These are phyloP conservation scores for Melastoma candidum DNA, from an alignment of 441 rosid genomes.

Conservation along the genomic window DNA sequence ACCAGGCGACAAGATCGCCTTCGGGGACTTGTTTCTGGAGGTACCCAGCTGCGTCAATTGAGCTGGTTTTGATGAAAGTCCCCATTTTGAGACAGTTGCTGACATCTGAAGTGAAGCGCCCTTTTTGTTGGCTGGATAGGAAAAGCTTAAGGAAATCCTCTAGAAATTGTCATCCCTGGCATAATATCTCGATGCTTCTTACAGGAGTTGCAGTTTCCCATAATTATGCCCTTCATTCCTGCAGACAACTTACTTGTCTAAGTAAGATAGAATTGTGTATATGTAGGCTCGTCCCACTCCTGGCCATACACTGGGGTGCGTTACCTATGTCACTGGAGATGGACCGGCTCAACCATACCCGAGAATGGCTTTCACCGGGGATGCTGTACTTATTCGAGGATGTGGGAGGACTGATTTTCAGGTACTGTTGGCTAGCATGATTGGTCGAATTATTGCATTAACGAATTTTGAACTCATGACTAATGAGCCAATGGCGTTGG, in stretches of 20 bases:
- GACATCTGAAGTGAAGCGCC: too few relatives aligned
- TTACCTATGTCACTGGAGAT: constrained; percentile 84
- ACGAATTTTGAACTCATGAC: neutral
- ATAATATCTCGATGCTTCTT: too few relatives aligned
- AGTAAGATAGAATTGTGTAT: too few relatives aligned
- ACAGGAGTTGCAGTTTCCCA: too few relatives aligned
- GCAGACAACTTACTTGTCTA: too few relatives aligned
- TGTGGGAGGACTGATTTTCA: constrained; percentile 98
- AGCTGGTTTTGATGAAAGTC: too few relatives aligned
- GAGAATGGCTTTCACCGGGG: constrained; percentile 93
- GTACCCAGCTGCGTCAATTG: constrained; percentile 10
- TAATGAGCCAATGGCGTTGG: neutral
- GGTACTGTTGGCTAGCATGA: constrained; percentile 27
- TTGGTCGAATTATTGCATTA: neutral
- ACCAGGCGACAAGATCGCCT: constrained; percentile 55
- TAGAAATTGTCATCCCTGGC: too few relatives aligned
- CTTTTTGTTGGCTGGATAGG: too few relatives aligned
- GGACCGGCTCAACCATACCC: constrained; percentile 79
- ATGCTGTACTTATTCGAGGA: constrained; percentile 77
- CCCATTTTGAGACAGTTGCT: too few relatives aligned
- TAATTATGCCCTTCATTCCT: too few relatives aligned
- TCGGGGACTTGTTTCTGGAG: constrained; percentile 68
- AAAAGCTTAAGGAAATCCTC: too few relatives aligned
- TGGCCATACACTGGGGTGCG: constrained; percentile 86
- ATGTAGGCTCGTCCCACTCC: constrained; percentile 85